Evolutionary conservation across 208 protist genomes (phyloP), one percentile per base, ranked within the genome.

Genomic region (Crithidia brevicula): DNA sequence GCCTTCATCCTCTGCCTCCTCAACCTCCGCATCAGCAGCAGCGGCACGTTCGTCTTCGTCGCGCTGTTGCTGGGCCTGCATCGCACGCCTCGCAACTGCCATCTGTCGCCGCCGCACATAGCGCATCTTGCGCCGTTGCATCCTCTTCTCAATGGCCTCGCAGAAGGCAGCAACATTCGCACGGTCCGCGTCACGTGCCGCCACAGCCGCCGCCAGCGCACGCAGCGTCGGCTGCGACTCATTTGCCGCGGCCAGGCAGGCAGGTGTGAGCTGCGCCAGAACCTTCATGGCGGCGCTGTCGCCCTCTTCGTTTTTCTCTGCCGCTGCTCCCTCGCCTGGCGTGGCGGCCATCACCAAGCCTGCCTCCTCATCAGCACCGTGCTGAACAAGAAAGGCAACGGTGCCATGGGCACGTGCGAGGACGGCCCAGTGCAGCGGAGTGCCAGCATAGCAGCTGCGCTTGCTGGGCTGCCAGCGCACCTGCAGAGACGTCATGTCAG

Each of bases 371-470:
- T 91, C 71, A 1, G 79, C 84, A 25, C 85, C 86, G 62, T 81
- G 75, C 51, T 64, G 56, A 4, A 95, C 59, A 11, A 95, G 77
- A 63, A 83, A 89, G 42, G 65, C 64, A 23, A 95, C 62, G 7
- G 67, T 78, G 28, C 67, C 68, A 58, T 93, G 86, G 7, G 71
- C 75, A 33, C 86, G 79, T 22, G 81, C 84, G 7, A 93, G 71
- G 28, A 91, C 85, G 1, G 89, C 89, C 87, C 89, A 95, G 71
- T 93, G 89, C 52, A 95, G 79, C 28, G 90, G 86, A 1, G 70
- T 73, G 7, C 85, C 90, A 0, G 58, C 57, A 58, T 80, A 86
- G 25, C 54, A 43, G 49, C 86, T 91, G 22, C 77, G 61, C 57
- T 79, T 74, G 67, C 78, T 86, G n/a, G 82, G 75, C 77, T 88